These are phyloP conservation scores for Neurospora tetraspora DNA, from an alignment of 495 filamentous ascomycete species.

Conservation along the genomic window DNA sequence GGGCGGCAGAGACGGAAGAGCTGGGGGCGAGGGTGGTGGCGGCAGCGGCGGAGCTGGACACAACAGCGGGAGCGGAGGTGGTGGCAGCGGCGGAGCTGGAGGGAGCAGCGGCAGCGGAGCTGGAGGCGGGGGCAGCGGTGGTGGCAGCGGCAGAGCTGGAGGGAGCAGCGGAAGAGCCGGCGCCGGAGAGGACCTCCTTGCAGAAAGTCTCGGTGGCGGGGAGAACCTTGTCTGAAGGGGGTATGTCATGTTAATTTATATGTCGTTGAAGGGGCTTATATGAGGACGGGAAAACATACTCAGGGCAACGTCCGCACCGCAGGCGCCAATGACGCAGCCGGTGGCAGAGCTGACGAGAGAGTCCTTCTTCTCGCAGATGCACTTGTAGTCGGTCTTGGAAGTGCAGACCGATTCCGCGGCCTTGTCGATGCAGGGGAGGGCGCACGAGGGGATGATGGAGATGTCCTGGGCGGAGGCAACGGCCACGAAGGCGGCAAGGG, in stretches of 20 bases:
- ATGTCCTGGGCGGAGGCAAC: conserved; percentile 26
- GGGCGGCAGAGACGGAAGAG: not conserved
- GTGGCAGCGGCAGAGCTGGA: not conserved
- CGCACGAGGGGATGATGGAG: conserved; percentile 31
- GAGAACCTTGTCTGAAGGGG: conserved; percentile 23
- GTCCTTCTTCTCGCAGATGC: conserved; percentile 32
- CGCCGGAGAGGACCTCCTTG: conserved; percentile 13
- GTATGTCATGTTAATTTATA: not conserved
- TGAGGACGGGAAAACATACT: conserved; percentile 9
- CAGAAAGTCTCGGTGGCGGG: conserved; percentile 29
- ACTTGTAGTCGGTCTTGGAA: conserved; percentile 31
- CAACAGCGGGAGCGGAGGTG: not conserved
- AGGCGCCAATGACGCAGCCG: conserved; percentile 25
- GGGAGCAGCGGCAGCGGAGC: not conserved
- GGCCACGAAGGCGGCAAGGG: conserved; percentile 26
- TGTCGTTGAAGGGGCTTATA: too few relatives aligned
- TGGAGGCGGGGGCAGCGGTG: not conserved
- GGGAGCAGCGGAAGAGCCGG: not conserved
- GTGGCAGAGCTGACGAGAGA: conserved; percentile 23
- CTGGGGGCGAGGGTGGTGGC: conserved; percentile 1
- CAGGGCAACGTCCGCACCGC: conserved; percentile 24
- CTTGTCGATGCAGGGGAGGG: conserved; percentile 26
- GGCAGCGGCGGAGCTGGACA: not conserved
- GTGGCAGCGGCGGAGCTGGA: conserved; percentile 6
- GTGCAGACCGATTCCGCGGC: conserved; percentile 21